Evolutionary conservation across 805 yeast species (phyloP), one percentile per base, ranked within the genome.

Genomic region (Danielia oregonensis): DNA sequence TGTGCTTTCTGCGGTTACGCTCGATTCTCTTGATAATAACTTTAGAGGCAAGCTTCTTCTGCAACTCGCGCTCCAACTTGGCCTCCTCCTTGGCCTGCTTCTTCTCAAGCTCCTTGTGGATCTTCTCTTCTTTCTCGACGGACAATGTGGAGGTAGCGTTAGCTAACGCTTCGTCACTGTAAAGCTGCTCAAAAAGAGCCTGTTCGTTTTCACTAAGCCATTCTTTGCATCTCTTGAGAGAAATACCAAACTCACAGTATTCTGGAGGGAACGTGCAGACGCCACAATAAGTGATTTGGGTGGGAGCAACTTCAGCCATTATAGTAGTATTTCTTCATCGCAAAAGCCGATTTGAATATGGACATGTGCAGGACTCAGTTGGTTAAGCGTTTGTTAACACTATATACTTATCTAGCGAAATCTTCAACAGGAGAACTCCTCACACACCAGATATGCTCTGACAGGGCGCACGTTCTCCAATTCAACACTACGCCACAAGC

Each of bases 161-260:
- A 29, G 75, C 77, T 19, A 74, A 63, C 2, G 78, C 74, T 41
- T 71, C 78, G 21, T 70, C 81, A 2, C 76, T 68, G 61, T 89
- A 88, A 27, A 86, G 59, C 43, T 72, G 57, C 19, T 70, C 65
- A 51, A 56, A 89, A 25, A 82, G 54, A 11, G 74, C 83, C 2
- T 67, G 61, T 48, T 86, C 70, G 32, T 71, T 65, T 26, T 73
- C 77, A 37, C 73, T 65, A 28, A 91, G 70, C 95, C 96, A 87
- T 15, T 73, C 78, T 50, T 84, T 86, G 64, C 97, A 89, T 54
- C 86, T 78, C 54, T 80, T 82, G 59, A 85, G 72, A 17, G 79
- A 65, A 29, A 83, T 85, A 9, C 95, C 93, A 55, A 89, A 89
- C 56, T 91, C 97, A 65, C 97, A 89, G 63, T 80, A 89, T 60